Percentiles rank a stretch among this genome's conserved stretches.
These are phyloP conservation scores for Termitomyces sp. DNA, from an alignment of 768 basidiomycete genomes.

Conservation along the genomic window DNA sequence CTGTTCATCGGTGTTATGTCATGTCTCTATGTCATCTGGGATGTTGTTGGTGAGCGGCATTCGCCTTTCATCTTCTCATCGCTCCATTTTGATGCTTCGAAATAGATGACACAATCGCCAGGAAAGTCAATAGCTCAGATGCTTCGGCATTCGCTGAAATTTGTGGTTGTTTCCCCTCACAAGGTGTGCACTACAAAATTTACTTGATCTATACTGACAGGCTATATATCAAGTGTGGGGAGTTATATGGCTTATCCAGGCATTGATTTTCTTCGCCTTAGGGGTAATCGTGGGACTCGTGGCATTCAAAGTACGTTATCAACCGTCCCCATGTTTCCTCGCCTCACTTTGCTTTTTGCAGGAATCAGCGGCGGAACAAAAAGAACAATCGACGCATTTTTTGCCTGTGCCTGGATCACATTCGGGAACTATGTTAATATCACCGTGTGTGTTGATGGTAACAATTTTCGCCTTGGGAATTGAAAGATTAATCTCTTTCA, in stretches of 20 bases:
- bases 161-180: constrained; percentile 82
- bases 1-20: constrained; percentile 86
- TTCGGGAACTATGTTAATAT: constrained; percentile 22
- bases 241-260: constrained; percentile 78
- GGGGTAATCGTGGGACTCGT: constrained; percentile 76
- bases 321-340: neutral
- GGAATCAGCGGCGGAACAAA: constrained; percentile 46
- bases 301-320: constrained; percentile 67
- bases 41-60: constrained; percentile 61
- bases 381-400: constrained; percentile 37
- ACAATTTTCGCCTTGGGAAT: constrained; percentile 13
- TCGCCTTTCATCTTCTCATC: neutral
- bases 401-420: constrained; percentile 53
- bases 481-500: neutral
- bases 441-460: constrained; percentile 19
- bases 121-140: constrained; percentile 85
- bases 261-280: constrained; percentile 66
- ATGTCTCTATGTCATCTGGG: constrained; percentile 84
- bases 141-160: constrained; percentile 80
- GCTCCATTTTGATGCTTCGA: neutral
- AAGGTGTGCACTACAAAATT: constrained; percentile 37
- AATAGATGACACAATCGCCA: constrained; percentile 75
- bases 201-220: neutral
- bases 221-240: constrained; percentile 62
- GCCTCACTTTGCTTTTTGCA: constrained; percentile 17